A percentile compares a stretch with the other conserved stretches of the same genome.
These are phyloP conservation scores for Tephrocybe rancida DNA, from an alignment of 768 basidiomycete species.

Conservation along the genomic window DNA sequence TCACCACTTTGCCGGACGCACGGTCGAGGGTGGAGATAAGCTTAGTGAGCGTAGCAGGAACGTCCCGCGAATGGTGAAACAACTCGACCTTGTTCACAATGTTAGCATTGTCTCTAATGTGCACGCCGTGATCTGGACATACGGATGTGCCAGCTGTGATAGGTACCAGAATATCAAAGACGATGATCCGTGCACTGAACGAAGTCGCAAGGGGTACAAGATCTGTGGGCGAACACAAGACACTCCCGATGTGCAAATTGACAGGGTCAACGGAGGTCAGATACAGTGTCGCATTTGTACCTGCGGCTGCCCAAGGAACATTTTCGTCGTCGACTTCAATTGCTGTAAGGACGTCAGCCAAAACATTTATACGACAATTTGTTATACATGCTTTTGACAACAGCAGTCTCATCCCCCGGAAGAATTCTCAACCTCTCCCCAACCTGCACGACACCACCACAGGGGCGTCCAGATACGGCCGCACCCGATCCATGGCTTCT, in stretches of 20 bases:
- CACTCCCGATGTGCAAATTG: slow-evolving; percentile 84
- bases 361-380: neutral
- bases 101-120: neutral
- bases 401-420: slow-evolving; percentile 88
- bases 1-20: slow-evolving; percentile 69
- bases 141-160: slow-evolving; percentile 88
- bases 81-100: slow-evolving; percentile 70
- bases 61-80: slow-evolving; percentile 92
- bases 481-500: slow-evolving; percentile 81
- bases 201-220: slow-evolving; percentile 74
- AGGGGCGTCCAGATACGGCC: slow-evolving; percentile 82
- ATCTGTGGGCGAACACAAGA: slow-evolving; percentile 77
- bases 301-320: slow-evolving; percentile 88
- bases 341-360: slow-evolving; percentile 42
- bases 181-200: slow-evolving; percentile 88
- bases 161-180: slow-evolving; percentile 91
- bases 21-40: slow-evolving; percentile 82
- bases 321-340: slow-evolving; percentile 82
- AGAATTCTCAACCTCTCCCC: slow-evolving; percentile 86
- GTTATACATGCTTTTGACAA: slow-evolving; percentile 53
- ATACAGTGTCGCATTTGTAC: slow-evolving; percentile 86
- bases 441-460: slow-evolving; percentile 87
- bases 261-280: slow-evolving; percentile 84
- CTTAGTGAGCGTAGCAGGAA: slow-evolving; percentile 86
- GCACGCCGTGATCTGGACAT: slow-evolving; percentile 16